Evolutionary conservation across 2,329 filamentous ascomycete species (phyloP), one percentile per base, ranked within the genome.

Genomic region (Colletotrichum musicola): DNA sequence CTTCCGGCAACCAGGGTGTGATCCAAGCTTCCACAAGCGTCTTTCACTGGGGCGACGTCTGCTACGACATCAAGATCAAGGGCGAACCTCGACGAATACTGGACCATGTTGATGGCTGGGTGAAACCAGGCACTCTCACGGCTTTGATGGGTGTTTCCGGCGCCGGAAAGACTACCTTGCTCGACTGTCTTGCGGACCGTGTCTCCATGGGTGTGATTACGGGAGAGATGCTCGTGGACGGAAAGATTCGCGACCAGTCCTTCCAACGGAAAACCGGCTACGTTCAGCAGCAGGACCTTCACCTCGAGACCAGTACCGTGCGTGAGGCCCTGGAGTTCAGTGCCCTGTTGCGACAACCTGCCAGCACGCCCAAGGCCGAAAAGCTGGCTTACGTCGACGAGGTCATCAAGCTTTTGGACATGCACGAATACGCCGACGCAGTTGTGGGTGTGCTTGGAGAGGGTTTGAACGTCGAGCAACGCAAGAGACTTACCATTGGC

Each of bases 231-330:
- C 78, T 91, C 30, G 89, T 92, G 10, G 89, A 92, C 72, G 90
- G 90, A n/a, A 84, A 82, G 42, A 86, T 85, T 57, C 85, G 88
- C 35, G 89, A 91, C 71, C 82, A 83, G 16, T 90, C 88, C 2
- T 92, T 92, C 81, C 89, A 91, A 74, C 87, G 89, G 42, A 90
- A 90, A 77, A 91, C 89, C 3, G 89, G 89, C 59, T 91, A 91
- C 72, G 89, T 90, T 49, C 89, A 91, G 74, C 90, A 92, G 75
- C 68, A 91, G 73, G 90, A 92, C 81, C 81, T 72, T 6, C 71
- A 72, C 14, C 68, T 72, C 22, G 47, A 58, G 27, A 72, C 71
- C 2, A 66, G 68, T 3, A 71, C 70, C 0, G 91, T 93, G 6
- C 84, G 90, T 53, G 90, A 92, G 76, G 89, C 90, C 7, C 78